These are phyloP conservation scores for Clarireedia monteithiana DNA, from an alignment of 2,329 filamentous ascomycete genomes.

Conservation along the genomic window DNA sequence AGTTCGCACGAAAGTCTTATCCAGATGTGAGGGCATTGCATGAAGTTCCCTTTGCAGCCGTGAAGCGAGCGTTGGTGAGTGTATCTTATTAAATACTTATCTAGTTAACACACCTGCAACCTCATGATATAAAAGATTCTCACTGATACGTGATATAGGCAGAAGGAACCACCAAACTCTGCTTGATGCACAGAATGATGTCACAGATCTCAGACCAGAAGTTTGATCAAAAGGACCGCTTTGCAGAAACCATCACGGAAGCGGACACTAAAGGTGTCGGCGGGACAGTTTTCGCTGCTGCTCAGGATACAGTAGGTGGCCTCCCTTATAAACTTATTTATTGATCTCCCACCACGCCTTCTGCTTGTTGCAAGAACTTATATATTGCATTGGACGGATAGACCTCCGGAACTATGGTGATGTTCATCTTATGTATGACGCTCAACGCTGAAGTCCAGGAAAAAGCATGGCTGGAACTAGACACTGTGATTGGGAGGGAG, in stretches of 20 bases:
- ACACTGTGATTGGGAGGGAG: constrained; percentile 35
- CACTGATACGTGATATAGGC: not conserved
- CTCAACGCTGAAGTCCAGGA: constrained; percentile 34
- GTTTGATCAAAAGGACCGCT: not conserved
- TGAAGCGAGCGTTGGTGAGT: constrained; percentile 12
- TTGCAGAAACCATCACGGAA: constrained; percentile 1
- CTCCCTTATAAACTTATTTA: not conserved
- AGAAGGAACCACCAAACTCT: not conserved
- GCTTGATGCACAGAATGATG: constrained; percentile 5
- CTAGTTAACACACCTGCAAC: not conserved
- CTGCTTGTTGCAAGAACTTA: not conserved
- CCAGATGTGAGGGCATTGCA: constrained; percentile 35
- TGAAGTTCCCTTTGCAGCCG: constrained; percentile 33
- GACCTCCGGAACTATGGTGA: not conserved
- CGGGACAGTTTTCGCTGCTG: constrained; percentile 40
- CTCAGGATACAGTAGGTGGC: constrained; percentile 19
- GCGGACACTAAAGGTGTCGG: constrained; percentile 36
- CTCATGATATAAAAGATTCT: not conserved
- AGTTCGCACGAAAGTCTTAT: constrained; percentile 23
- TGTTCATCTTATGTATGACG: constrained; percentile 33
- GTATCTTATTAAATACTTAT: not conserved
- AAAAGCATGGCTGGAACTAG: constrained; percentile 41
- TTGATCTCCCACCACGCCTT: not conserved
- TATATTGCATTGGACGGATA: not conserved
- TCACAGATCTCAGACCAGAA: not conserved